Conservation (phyloP, 257 asterid genomes). For the Solanum lycopersicoides region DNA sequence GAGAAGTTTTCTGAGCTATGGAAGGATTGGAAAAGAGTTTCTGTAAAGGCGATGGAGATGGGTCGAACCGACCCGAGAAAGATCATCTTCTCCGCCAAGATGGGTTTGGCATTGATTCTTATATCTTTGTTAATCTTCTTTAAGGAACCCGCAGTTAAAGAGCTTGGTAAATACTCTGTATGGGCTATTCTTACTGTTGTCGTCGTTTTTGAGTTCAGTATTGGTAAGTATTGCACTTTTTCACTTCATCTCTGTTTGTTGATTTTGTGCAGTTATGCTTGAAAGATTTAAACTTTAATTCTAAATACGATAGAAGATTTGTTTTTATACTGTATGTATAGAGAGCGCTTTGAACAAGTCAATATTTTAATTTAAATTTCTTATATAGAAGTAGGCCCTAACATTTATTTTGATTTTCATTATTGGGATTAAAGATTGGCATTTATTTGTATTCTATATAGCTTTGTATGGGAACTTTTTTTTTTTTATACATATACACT, state of each 20-base stretch:
- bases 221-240: constrained; percentile 25
- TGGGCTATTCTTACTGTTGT: constrained; percentile 77
- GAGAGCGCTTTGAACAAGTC: background rate
- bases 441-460: background rate
- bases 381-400: background rate
- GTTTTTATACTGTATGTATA: background rate
- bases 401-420: background rate
- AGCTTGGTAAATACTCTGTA: constrained; percentile 42
- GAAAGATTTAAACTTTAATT: background rate
- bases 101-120: constrained; percentile 58
- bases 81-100: constrained; percentile 43
- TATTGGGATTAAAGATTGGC: background rate
- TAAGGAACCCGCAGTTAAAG: constrained; percentile 42
- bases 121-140: constrained; percentile 52
- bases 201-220: constrained; percentile 78
- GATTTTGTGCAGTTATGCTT: background rate
- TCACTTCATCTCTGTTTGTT: background rate
- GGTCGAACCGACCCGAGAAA: constrained; percentile 69
- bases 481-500: background rate
- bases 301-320: background rate
- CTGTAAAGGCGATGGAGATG: constrained; percentile 31
- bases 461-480: background rate
- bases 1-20: constrained; percentile 6
- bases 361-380: background rate
- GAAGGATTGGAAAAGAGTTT: constrained; percentile 8